phyloP scores from a whole-genome alignment of 805 yeast genomes.

The Hermanozyma aechmeae region DNA sequence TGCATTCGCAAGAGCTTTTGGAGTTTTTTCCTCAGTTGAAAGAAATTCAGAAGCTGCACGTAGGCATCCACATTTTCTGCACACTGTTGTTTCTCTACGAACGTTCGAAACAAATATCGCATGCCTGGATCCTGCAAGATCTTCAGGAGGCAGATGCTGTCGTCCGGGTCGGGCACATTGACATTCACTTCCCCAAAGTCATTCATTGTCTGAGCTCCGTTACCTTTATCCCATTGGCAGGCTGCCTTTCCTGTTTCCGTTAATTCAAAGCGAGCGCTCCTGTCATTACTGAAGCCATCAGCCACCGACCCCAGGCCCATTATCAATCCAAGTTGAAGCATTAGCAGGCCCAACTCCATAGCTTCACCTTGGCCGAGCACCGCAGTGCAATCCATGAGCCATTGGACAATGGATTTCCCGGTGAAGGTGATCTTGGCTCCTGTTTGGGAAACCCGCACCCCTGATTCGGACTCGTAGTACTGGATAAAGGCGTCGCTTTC shows the following conservation, averaged over 20 bases:
- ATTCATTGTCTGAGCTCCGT: not conserved
- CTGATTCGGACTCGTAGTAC: conserved; percentile 59
- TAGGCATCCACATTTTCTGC: conserved; percentile 72
- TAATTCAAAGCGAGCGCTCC: conserved; percentile 35
- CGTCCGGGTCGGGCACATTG: not conserved
- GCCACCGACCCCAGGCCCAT: too few species aligned
- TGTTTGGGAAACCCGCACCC: conserved; percentile 50
- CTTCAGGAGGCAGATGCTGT: conserved; percentile 18
- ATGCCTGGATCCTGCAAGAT: conserved; percentile 69
- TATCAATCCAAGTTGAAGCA: conserved; percentile 38
- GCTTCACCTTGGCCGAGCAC: conserved; percentile 46
- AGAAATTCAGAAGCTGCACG: conserved; percentile 45
- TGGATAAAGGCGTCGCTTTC: conserved; percentile 77
- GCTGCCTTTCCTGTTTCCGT: conserved; percentile 33
- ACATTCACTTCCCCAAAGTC: not conserved
- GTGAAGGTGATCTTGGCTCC: conserved; percentile 35
- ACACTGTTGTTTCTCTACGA: conserved; percentile 55
- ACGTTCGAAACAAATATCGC: conserved; percentile 56
- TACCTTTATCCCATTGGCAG: conserved; percentile 20
- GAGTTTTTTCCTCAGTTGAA: conserved; percentile 35
- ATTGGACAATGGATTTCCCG: conserved; percentile 75
- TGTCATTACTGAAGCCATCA: conserved; percentile 21
- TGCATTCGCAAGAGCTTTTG: conserved; percentile 21
- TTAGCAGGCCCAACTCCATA: conserved; percentile 38
- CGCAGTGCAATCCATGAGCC: conserved; percentile 88